These are phyloP conservation scores for Dichotomocladium elegans DNA, from an alignment of 371 early-diverging fungal genomes.

Conservation along the genomic window DNA sequence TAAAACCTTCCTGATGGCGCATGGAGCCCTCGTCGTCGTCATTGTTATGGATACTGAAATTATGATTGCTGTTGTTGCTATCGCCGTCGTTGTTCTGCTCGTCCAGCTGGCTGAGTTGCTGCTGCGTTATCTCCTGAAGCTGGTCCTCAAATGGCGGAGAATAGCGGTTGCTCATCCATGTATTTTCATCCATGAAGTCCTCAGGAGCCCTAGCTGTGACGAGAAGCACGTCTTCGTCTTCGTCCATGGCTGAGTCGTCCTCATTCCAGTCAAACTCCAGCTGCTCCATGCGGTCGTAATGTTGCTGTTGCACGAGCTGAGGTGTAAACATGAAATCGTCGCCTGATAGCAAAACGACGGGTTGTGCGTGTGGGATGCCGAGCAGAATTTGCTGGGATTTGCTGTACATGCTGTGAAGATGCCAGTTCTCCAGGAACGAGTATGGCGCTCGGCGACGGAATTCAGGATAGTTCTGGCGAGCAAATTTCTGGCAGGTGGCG, in stretches of 20 bases:
- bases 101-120: slow-evolving; percentile 6
- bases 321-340: slow-evolving; percentile 50
- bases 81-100: slow-evolving; percentile 1
- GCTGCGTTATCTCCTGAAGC: background rate
- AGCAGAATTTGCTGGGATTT: slow-evolving; percentile 46
- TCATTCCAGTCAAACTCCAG: slow-evolving; percentile 9
- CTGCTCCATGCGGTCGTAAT: slow-evolving; percentile 11
- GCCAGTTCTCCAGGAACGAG: slow-evolving; percentile 39
- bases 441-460: slow-evolving; percentile 36
- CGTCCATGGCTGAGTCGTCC: slow-evolving; percentile 8
- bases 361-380: slow-evolving; percentile 30
- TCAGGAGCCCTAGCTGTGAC: slow-evolving; percentile 27
- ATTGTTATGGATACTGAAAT: background rate
- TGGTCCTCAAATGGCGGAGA: background rate
- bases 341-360: slow-evolving; percentile 36
- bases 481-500: slow-evolving; percentile 46
- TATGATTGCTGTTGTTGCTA: slow-evolving; percentile 1
- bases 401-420: slow-evolving; percentile 44
- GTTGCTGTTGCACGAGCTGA: slow-evolving; percentile 24
- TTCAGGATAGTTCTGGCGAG: slow-evolving; percentile 39
- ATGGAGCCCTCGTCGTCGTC: slow-evolving; percentile 2
- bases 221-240: slow-evolving; percentile 1
- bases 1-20: slow-evolving; percentile 16
- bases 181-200: slow-evolving; percentile 39
- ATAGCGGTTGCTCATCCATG: slow-evolving; percentile 36